These are phyloP conservation scores for Tephrocybe sp. DNA, from an alignment of 768 basidiomycete species.

Conservation along the genomic window DNA sequence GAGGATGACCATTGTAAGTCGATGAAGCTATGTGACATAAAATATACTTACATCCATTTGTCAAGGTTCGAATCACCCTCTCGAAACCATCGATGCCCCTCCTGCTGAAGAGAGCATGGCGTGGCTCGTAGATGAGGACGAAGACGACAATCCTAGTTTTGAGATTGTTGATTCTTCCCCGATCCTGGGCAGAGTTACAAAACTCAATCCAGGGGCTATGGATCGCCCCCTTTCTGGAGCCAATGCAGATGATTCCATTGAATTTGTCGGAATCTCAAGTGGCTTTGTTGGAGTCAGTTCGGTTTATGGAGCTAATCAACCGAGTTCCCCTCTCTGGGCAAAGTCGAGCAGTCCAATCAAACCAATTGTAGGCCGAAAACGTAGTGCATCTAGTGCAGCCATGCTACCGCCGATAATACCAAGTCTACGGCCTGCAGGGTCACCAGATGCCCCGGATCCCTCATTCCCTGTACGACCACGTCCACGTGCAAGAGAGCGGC, in stretches of 20 bases:
- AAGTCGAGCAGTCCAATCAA: slow-evolving; percentile 16
- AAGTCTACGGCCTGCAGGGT: slow-evolving; percentile 12
- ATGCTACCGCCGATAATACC: slow-evolving; percentile 32
- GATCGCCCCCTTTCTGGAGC: neutral
- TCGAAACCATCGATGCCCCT: neutral
- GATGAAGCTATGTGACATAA: neutral
- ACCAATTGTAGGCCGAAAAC: slow-evolving; percentile 8
- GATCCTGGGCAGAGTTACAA: slow-evolving; percentile 11
- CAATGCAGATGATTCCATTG: slow-evolving; percentile 23
- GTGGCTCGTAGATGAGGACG: slow-evolving; percentile 67
- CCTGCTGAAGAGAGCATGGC: slow-evolving; percentile 44
- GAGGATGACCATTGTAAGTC: slow-evolving; percentile 6
- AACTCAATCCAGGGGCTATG: neutral
- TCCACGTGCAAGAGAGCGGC: slow-evolving; percentile 20
- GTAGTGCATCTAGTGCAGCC: neutral
- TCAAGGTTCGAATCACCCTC: neutral
- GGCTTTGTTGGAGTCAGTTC: slow-evolving; percentile 17
- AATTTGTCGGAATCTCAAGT: slow-evolving; percentile 16
- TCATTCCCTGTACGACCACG: slow-evolving; percentile 29
- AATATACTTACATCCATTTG: neutral
- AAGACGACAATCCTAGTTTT: slow-evolving; percentile 61
- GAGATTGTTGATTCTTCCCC: slow-evolving; percentile 57
- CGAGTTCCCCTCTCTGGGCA: slow-evolving; percentile 12
- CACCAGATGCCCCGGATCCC: slow-evolving; percentile 22
- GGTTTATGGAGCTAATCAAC: neutral